Conservation (phyloP, 805 yeast species). For the Ogataea trehalophila region DNA sequence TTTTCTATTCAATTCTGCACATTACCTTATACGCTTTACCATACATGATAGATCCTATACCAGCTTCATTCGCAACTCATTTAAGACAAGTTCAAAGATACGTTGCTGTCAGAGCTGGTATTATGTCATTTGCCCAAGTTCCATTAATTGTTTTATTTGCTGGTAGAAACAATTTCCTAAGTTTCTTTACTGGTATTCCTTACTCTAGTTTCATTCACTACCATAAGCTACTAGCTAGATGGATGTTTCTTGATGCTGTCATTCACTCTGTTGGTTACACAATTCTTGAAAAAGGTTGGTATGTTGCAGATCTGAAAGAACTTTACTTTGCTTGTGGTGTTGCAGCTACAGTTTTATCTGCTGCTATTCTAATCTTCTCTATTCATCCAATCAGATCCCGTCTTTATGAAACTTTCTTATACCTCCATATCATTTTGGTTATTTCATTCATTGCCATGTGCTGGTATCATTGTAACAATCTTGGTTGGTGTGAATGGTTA, state of each 20-base stretch:
- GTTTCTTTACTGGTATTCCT: slow-evolving; percentile 40
- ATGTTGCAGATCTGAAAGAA: too few species aligned
- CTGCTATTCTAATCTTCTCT: too few species aligned
- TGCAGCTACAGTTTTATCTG: too few species aligned
- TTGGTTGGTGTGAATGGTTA: too few species aligned
- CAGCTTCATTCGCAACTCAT: slow-evolving; percentile 27
- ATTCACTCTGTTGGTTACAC: slow-evolving; percentile 38
- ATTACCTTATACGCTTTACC: slow-evolving; percentile 18
- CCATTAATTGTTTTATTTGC: slow-evolving; percentile 43
- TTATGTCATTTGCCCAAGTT: slow-evolving; percentile 34
- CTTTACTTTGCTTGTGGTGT: too few species aligned
- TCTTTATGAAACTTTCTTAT: too few species aligned
- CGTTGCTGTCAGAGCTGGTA: slow-evolving; percentile 35
- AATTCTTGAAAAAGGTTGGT: not conserved
- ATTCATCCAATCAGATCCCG: too few species aligned
- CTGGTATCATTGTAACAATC: too few species aligned
- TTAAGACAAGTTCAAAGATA: slow-evolving; percentile 30
- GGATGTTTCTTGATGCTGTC: slow-evolving; percentile 35
- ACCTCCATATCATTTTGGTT: too few species aligned
- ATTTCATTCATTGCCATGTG: too few species aligned
- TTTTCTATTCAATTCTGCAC: slow-evolving; percentile 24
- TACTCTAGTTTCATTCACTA: slow-evolving; percentile 42
- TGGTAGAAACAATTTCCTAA: slow-evolving; percentile 42
- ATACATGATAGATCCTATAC: slow-evolving; percentile 10
- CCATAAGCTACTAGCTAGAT: slow-evolving; percentile 65